phyloP scores from a whole-genome alignment of 352 stramenopile species.

The Phytophthora rubi region DNA sequence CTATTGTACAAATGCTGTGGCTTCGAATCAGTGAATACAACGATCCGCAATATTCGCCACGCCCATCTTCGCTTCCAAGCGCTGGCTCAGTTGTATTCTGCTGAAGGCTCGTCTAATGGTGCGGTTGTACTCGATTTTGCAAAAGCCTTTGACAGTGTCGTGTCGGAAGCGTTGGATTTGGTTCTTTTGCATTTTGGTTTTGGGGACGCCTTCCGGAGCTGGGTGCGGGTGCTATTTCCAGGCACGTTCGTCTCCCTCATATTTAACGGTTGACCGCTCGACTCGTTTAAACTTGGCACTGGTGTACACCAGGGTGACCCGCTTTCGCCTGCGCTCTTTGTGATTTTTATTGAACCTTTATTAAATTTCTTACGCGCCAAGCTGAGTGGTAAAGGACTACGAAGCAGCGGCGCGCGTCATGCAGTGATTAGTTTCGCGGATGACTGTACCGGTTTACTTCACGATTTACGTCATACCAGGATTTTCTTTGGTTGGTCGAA shows the following conservation, averaged over 20 bases:
- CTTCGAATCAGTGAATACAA: neutral
- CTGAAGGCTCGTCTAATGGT: neutral
- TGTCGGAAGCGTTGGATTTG: slow-evolving; percentile 13
- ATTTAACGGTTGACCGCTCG: slow-evolving; percentile 10
- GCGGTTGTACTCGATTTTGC: slow-evolving; percentile 16
- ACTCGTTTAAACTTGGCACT: slow-evolving; percentile 9
- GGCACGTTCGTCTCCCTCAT: slow-evolving; percentile 12
- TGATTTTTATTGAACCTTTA: slow-evolving; percentile 20
- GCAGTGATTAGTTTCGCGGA: slow-evolving; percentile 16
- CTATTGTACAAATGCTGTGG: too few relatives aligned
- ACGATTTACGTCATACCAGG: neutral
- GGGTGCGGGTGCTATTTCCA: slow-evolving; percentile 22
- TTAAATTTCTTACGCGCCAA: slow-evolving; percentile 5
- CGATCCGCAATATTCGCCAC: slow-evolving; percentile 7
- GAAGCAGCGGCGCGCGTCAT: neutral
- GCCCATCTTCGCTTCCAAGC: slow-evolving; percentile 10
- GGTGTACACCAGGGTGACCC: slow-evolving; percentile 26
- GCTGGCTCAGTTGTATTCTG: neutral
- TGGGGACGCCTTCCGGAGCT: slow-evolving; percentile 13
- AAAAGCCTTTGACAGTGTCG: slow-evolving; percentile 15
- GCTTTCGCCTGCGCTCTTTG: slow-evolving; percentile 25
- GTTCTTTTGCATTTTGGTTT: slow-evolving; percentile 24
- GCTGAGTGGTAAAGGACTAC: neutral
- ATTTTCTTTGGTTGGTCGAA: too few relatives aligned
- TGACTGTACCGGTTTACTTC: slow-evolving; percentile 16